A percentile compares a stretch with the other conserved stretches of the same genome.
phyloP scores from a whole-genome alignment of 176 grass and related monocot genomes.

The Eragrostis nindensis region DNA sequence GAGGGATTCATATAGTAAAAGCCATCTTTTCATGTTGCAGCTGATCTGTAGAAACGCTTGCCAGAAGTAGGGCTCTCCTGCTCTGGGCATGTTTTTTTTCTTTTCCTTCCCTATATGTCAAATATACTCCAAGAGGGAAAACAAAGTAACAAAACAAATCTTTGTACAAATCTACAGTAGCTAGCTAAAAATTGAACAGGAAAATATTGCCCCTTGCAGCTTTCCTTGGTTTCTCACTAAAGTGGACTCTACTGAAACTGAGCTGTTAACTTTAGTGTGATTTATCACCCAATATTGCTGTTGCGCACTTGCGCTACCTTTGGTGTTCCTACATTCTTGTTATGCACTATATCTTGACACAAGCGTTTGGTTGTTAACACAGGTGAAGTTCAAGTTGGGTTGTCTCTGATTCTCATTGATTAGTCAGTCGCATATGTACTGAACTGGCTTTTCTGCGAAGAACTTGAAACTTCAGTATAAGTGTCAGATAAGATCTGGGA shows the following conservation, averaged over 20 bases:
- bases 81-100: slow-evolving; percentile 4
- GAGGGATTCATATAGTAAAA: not conserved
- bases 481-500: slow-evolving; percentile 8
- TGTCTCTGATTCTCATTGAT: slow-evolving; percentile 3
- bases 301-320: not conserved
- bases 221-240: not conserved
- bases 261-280: not conserved
- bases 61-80: slow-evolving; percentile 2
- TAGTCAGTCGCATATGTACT: not conserved
- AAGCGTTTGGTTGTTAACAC: not conserved
- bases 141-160: slow-evolving; percentile 4
- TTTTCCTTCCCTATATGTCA: not conserved
- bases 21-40: not conserved
- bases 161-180: not conserved
- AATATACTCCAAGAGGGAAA: not conserved
- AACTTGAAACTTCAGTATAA: slow-evolving; percentile 18
- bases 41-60: slow-evolving; percentile 9
- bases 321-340: not conserved
- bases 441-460: not conserved
- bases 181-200: not conserved
- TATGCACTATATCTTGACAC: not conserved
- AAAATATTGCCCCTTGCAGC: not conserved
- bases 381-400: slow-evolving; percentile 13
- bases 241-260: not conserved
- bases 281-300: slow-evolving; percentile 2